Evolutionary conservation across 169 alveolate species (phyloP), one percentile per base, ranked within the genome.

Genomic region (Plasmodium gaboni): DNA sequence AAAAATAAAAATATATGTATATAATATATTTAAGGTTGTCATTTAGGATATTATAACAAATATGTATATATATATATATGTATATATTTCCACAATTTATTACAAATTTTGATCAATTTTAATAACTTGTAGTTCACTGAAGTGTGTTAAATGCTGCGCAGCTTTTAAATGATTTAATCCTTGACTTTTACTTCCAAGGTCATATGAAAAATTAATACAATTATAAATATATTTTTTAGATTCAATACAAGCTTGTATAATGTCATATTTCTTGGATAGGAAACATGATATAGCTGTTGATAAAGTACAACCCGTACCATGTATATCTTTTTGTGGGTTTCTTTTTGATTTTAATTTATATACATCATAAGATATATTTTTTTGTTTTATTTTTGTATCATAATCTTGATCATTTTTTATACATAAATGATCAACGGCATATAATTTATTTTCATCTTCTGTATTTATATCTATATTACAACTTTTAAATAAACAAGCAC

Each of bases 201-300:
- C 63, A 72, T 73, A 73, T n/a, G 73, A 61, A 73, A 59, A 73
- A 32, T 65, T 38, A 64, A 73, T 73, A 44, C 87, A 73, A 59
- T 73, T 73, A 50, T 24, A 73, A 57, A 73, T 73, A 26, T 73
- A 73, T 50, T 73, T 73, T 59, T 73, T 73, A 7, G 87, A 28
- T 28, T 73, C 87, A 57, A 73, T 59, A 64, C 87, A 73, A 15
- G 87, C 57, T 15, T 59, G 60, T 22, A 73, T 44, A 9, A 73
- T 17, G 46, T 59, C 59, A 24, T 59, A 24, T 50, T 73, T 59
- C 17, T 73, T 73, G 32, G 87, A 60, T 64, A 73, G 59, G 32
- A 57, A 73, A 48, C 87, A 73, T 64, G 87, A 38, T 26, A 73
- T 73, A 59, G 87, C 87, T 59, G 87, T 73, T 22, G 87, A 73